Conservation (phyloP, 495 filamentous ascomycete genomes). For the Neurospora sp. region DNA sequence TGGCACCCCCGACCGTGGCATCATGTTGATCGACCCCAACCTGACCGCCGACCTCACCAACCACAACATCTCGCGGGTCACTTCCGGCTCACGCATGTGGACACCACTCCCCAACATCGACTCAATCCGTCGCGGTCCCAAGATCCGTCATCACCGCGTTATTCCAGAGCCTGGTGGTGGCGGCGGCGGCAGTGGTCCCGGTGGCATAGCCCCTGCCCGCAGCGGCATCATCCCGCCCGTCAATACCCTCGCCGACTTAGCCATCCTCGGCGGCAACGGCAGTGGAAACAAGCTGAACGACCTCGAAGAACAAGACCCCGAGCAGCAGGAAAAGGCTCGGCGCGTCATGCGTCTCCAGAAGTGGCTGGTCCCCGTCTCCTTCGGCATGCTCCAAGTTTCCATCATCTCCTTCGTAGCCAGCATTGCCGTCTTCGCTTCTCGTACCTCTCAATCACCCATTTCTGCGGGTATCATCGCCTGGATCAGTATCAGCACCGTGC, state of each 20-base stretch:
- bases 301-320: neutral
- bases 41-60: neutral
- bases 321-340: neutral
- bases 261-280: neutral
- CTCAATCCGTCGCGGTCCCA: constrained; percentile 11
- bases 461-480: neutral
- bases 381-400: constrained; percentile 3
- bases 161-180: neutral
- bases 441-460: constrained; percentile 3
- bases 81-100: neutral
- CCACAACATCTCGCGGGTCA: neutral
- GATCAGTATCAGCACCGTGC: constrained; percentile 3
- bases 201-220: neutral
- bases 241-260: neutral
- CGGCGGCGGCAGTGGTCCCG: neutral
- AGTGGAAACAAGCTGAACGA: neutral
- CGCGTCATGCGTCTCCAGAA: neutral
- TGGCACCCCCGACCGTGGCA: neutral
- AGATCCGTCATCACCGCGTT: constrained; percentile 6
- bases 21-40: neutral
- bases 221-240: neutral
- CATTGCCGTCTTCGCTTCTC: constrained; percentile 4
- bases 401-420: constrained; percentile 8
- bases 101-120: neutral
- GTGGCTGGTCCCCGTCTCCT: neutral